These are phyloP conservation scores for Alternaria sp. DNA, from an alignment of 2,329 filamentous ascomycete species.

Conservation along the genomic window DNA sequence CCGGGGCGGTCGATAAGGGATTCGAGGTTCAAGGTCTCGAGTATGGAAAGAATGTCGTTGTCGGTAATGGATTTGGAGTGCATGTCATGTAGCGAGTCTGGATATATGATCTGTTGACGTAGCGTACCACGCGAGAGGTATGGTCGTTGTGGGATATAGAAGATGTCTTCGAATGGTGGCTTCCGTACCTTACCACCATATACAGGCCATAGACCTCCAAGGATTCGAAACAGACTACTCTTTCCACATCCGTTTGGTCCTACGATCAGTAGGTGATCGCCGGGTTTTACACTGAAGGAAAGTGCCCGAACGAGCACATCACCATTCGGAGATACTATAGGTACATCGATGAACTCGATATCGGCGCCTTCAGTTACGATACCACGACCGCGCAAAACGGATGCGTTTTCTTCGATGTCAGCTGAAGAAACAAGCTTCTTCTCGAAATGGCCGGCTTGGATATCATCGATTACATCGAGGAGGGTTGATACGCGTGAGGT, in stretches of 20 bases:
- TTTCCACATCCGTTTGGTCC: slow-evolving; percentile 98
- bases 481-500: slow-evolving; percentile 91
- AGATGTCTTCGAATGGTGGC: slow-evolving; percentile 90
- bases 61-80: slow-evolving; percentile 84
- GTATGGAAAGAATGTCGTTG: slow-evolving; percentile 76
- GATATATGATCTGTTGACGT: slow-evolving; percentile 97
- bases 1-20: slow-evolving; percentile 79
- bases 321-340: slow-evolving; percentile 96
- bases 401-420: slow-evolving; percentile 80
- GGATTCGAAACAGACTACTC: slow-evolving; percentile 92
- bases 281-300: slow-evolving; percentile 84
- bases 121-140: slow-evolving; percentile 91
- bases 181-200: slow-evolving; percentile 95
- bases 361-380: slow-evolving; percentile 81
- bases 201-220: slow-evolving; percentile 96
- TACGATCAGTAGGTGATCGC: slow-evolving; percentile 92
- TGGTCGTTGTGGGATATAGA: slow-evolving; percentile 96
- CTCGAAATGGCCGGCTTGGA: slow-evolving; percentile 87
- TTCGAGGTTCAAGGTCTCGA: slow-evolving; percentile 82
- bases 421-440: slow-evolving; percentile 95
- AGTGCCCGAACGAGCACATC: slow-evolving; percentile 87
- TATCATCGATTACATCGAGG: slow-evolving; percentile 92
- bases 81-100: slow-evolving; percentile 87
- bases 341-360: slow-evolving; percentile 87
- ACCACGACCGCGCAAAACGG: slow-evolving; percentile 82